Percentiles rank a stretch among this genome's conserved stretches.
phyloP scores from a whole-genome alignment of 306 rosid species.

The Potentilla sterilis region DNA sequence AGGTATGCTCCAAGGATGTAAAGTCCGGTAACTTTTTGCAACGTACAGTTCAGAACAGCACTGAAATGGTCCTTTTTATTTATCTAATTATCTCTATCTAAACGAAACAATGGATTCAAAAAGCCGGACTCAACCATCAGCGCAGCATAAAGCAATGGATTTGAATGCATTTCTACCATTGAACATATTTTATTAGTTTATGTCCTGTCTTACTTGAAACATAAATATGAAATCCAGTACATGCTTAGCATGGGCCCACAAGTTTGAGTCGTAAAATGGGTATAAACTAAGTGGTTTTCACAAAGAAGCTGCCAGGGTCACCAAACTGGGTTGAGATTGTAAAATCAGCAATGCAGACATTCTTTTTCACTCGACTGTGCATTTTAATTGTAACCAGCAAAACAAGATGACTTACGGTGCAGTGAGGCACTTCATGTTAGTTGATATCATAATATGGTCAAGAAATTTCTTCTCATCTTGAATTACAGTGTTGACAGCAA shows the following conservation, averaged over 20 bases:
- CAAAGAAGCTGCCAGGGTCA: neutral
- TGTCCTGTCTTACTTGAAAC: neutral
- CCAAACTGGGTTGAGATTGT: neutral
- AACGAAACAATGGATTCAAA: neutral
- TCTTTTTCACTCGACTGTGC: constrained; percentile 1
- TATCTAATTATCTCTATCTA: neutral
- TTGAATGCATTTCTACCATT: neutral
- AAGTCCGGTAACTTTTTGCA: neutral
- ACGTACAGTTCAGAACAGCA: neutral
- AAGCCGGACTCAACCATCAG: neutral
- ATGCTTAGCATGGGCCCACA: neutral
- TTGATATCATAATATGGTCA: constrained; percentile 77
- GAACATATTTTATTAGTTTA: neutral
- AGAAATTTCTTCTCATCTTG: constrained; percentile 86
- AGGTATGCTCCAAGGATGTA: neutral
- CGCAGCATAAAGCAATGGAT: neutral
- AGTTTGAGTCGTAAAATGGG: neutral
- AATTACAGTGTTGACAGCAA: constrained; percentile 80
- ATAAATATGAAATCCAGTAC: neutral
- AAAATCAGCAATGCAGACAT: neutral
- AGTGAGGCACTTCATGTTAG: constrained; percentile 91
- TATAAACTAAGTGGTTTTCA: neutral
- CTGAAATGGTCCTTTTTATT: neutral
- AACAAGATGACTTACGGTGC: constrained; percentile 60
- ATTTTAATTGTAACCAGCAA: neutral